A percentile compares a stretch with the other conserved stretches of the same genome.
phyloP scores from a whole-genome alignment of 305 asterid genomes.

The Rubia tinctorum region DNA sequence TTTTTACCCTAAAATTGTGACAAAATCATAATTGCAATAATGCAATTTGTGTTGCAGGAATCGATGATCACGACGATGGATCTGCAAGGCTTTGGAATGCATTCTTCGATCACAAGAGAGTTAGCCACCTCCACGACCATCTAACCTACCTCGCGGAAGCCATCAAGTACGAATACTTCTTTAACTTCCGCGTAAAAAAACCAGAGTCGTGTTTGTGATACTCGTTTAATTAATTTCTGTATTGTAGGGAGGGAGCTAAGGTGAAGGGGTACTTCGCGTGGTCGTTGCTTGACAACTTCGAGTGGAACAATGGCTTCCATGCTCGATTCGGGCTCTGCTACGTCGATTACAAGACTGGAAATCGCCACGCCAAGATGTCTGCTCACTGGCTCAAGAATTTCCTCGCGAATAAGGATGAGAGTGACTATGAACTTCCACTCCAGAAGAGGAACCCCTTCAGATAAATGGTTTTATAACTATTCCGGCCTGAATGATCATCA shows the following conservation, averaged over 20 bases:
- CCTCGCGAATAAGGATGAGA: not conserved
- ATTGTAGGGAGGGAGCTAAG: not conserved
- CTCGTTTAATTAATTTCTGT: not conserved
- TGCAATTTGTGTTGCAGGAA: not conserved
- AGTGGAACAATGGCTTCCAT: slow-evolving; percentile 8
- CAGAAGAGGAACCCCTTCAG: not conserved
- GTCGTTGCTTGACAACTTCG: slow-evolving; percentile 7
- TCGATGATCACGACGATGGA: slow-evolving; percentile 7
- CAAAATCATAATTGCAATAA: not conserved
- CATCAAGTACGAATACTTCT: not conserved
- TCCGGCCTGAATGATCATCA: not conserved
- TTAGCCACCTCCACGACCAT: slow-evolving; percentile 3
- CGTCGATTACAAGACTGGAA: slow-evolving; percentile 7
- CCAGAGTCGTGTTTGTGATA: not conserved
- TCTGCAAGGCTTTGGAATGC: slow-evolving; percentile 4
- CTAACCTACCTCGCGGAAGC: slow-evolving; percentile 5
- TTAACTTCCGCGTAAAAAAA: not conserved
- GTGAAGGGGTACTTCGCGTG: slow-evolving; percentile 8
- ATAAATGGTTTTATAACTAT: not conserved
- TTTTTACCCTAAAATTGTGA: no score
- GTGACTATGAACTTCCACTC: not conserved
- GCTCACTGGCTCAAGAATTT: not conserved
- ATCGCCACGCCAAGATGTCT: not conserved
- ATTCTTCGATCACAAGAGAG: slow-evolving; percentile 8
- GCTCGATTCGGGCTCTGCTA: slow-evolving; percentile 1